Conservation (phyloP, 2,329 filamentous ascomycete species). For the Claviceps monticola region DNA sequence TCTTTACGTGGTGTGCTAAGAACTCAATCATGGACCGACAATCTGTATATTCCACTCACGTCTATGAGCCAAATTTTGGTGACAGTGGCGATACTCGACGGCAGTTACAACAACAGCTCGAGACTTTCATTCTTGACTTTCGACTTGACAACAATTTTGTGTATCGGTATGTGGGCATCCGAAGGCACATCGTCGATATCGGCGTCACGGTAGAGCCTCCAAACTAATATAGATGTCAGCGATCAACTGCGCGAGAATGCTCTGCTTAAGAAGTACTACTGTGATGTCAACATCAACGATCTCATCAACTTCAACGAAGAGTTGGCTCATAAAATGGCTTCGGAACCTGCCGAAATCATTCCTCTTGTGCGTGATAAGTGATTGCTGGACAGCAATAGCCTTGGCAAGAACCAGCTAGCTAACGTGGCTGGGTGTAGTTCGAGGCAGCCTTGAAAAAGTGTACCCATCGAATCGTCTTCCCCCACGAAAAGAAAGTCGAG, state of each 20-base stretch:
- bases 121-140: slow-evolving; percentile 88
- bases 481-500: slow-evolving; percentile 49
- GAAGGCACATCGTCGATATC: neutral
- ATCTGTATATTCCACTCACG: slow-evolving; percentile 72
- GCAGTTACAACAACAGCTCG: slow-evolving; percentile 64
- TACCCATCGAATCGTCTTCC: slow-evolving; percentile 86
- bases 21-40: slow-evolving; percentile 60
- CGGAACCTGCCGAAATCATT: slow-evolving; percentile 83
- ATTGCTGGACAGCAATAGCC: neutral
- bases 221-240: slow-evolving; percentile 32
- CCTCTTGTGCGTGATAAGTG: slow-evolving; percentile 54
- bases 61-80: slow-evolving; percentile 56
- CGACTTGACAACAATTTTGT: slow-evolving; percentile 88
- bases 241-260: slow-evolving; percentile 94
- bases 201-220: neutral
- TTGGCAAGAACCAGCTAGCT: neutral
- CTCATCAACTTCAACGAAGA: slow-evolving; percentile 95
- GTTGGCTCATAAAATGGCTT: slow-evolving; percentile 76
- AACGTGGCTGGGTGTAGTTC: slow-evolving; percentile 43
- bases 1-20: neutral
- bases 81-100: slow-evolving; percentile 54
- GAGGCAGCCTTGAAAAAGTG: slow-evolving; percentile 81
- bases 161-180: slow-evolving; percentile 54
- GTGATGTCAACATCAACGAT: slow-evolving; percentile 91
- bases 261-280: slow-evolving; percentile 84